phyloP scores from a whole-genome alignment of 257 asterid genomes.

The Solanum piurae region DNA sequence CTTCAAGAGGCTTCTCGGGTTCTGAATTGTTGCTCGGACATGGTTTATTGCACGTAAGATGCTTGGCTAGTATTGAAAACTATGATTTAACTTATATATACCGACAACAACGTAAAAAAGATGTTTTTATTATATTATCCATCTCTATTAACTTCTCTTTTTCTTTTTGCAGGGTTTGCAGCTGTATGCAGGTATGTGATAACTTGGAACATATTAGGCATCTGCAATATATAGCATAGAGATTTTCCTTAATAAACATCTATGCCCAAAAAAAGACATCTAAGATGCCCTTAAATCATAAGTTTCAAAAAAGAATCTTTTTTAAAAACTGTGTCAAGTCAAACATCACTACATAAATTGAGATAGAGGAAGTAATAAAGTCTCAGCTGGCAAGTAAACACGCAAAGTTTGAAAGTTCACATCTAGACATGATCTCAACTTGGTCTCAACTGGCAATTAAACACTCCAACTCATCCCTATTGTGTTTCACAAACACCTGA shows the following conservation, averaged over 20 bases:
- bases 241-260: not conserved
- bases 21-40: constrained; percentile 19
- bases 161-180: constrained; percentile 29
- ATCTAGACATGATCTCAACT: not conserved
- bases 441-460: not conserved
- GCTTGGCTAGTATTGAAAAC: not conserved
- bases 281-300: not conserved
- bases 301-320: not conserved
- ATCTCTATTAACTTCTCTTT: not conserved
- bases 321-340: not conserved
- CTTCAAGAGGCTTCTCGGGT: constrained; percentile 17
- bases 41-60: constrained; percentile 23
- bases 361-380: not conserved
- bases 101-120: not conserved
- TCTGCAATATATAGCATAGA: not conserved
- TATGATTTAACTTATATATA: not conserved
- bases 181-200: constrained; percentile 37
- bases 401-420: not conserved
- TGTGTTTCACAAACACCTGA: not conserved
- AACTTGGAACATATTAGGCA: not conserved
- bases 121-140: not conserved
- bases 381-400: not conserved
- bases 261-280: not conserved
- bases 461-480: not conserved
- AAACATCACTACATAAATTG: not conserved